phyloP scores from a whole-genome alignment of 208 protist genomes.

The Acanthamoeba royreba region DNA sequence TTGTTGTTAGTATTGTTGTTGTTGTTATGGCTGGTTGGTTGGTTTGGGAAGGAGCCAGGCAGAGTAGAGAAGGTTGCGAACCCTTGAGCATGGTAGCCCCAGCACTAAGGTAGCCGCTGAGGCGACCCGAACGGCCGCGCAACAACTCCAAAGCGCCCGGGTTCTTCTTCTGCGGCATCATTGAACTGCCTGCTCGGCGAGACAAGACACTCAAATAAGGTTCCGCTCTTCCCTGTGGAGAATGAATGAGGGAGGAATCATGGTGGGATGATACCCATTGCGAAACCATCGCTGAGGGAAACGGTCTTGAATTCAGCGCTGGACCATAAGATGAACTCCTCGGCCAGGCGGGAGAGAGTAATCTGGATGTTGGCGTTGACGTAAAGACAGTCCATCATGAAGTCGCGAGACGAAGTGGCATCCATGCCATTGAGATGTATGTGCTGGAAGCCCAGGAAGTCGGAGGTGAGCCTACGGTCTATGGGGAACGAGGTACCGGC shows the following conservation, averaged over 20 bases:
- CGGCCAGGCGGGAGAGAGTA: conserved; percentile 76
- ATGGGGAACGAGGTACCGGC: conserved; percentile 79
- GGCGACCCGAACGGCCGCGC: conserved; percentile 73
- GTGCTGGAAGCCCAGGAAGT: conserved; percentile 74
- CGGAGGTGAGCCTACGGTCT: conserved; percentile 68
- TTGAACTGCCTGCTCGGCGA: conserved; percentile 65
- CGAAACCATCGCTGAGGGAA: conserved; percentile 74
- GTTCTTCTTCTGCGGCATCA: conserved; percentile 89
- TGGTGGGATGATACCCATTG: neutral
- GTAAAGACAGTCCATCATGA: conserved; percentile 78
- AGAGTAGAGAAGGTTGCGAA: neutral
- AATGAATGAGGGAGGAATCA: neutral
- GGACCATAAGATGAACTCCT: conserved; percentile 81
- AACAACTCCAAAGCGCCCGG: conserved; percentile 81
- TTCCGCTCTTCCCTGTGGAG: neutral
- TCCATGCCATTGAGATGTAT: conserved; percentile 56
- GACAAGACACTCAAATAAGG: neutral
- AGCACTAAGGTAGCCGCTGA: conserved; percentile 44
- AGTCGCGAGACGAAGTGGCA: conserved; percentile 70
- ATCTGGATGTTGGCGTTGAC: conserved; percentile 50
- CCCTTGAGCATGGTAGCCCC: conserved; percentile 78
- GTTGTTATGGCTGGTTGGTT: neutral
- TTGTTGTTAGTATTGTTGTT: too few species aligned
- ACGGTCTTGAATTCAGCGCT: conserved; percentile 79
- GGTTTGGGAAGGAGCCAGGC: conserved; percentile 16